Conservation (phyloP, 2,329 filamentous ascomycete genomes). For the Colletotrichum melonis region DNA sequence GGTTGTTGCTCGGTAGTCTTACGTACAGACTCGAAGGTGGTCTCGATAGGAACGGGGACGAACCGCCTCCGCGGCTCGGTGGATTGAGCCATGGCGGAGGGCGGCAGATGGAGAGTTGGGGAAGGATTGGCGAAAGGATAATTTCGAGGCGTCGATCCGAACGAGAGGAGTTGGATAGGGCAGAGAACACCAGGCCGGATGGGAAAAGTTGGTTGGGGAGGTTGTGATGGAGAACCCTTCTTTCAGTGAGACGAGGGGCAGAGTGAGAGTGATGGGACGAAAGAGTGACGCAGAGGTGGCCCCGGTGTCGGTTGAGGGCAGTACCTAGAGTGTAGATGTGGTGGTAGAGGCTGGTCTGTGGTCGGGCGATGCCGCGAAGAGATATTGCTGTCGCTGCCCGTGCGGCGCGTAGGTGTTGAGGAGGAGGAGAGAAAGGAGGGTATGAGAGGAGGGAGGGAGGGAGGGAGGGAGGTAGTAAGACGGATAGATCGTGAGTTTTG, state of each 20-base stretch:
- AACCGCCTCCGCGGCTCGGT: conserved; percentile 68
- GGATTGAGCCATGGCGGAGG: conserved; percentile 50
- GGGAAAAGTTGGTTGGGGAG: neutral
- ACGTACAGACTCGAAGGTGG: conserved; percentile 69
- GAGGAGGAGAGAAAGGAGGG: neutral
- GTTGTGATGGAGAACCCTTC: conserved; percentile 13
- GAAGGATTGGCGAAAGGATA: neutral
- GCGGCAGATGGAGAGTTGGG: neutral
- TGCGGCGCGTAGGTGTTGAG: conserved; percentile 17
- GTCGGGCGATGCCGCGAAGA: neutral
- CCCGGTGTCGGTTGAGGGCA: conserved; percentile 1
- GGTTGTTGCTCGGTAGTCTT: conserved; percentile 44
- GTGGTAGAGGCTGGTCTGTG: conserved; percentile 24
- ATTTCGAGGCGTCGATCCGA: conserved; percentile 3
- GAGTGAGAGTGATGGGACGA: conserved; percentile 17
- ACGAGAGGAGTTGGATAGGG: conserved; percentile 13
- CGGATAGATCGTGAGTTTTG: conserved; percentile 30
- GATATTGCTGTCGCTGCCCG: conserved; percentile 13
- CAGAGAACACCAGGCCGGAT: conserved; percentile 6
- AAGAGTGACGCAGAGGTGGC: conserved; percentile 16
- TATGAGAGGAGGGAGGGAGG: neutral
- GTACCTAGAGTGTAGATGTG: neutral
- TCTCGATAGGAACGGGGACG: conserved; percentile 78
- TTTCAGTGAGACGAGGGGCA: conserved; percentile 24
- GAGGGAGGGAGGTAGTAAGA: neutral